Percentiles rank a stretch among this genome's conserved stretches.
phyloP scores from a whole-genome alignment of 1,284 basidiomycete species.

The Filobasidium uniguttulatum region DNA sequence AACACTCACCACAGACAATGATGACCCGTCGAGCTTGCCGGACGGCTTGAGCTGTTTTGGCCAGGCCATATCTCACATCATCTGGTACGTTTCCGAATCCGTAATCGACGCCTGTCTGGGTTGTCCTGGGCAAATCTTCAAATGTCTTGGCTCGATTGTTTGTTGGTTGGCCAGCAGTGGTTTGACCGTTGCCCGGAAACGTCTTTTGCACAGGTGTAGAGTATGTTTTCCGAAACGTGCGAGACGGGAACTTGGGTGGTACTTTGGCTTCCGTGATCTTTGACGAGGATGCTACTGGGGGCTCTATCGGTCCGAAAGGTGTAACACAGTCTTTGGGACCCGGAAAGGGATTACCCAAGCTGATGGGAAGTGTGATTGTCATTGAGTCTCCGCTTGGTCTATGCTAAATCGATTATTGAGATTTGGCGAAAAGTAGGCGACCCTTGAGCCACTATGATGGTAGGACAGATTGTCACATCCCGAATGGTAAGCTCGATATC shows the following conservation, averaged over 20 bases:
- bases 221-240: background rate
- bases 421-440: too few relatives aligned
- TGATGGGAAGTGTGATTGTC: slow-evolving; percentile 8
- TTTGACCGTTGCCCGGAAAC: background rate
- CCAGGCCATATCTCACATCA: slow-evolving; percentile 12
- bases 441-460: too few relatives aligned
- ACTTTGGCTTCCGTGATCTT: too few relatives aligned
- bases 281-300: background rate
- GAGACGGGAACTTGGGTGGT: background rate
- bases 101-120: background rate
- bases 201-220: background rate
- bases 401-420: too few relatives aligned
- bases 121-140: background rate
- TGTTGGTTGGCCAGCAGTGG: background rate
- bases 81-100: slow-evolving; percentile 10
- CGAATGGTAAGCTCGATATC: too few relatives aligned
- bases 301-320: background rate
- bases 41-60: slow-evolving; percentile 39
- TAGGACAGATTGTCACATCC: too few relatives aligned
- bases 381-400: too few relatives aligned
- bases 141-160: background rate
- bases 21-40: slow-evolving; percentile 67
- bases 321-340: background rate
- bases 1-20: slow-evolving; percentile 67
- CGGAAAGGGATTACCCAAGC: background rate